Conservation (phyloP, 805 yeast genomes). For the Pichia kluyveri region DNA sequence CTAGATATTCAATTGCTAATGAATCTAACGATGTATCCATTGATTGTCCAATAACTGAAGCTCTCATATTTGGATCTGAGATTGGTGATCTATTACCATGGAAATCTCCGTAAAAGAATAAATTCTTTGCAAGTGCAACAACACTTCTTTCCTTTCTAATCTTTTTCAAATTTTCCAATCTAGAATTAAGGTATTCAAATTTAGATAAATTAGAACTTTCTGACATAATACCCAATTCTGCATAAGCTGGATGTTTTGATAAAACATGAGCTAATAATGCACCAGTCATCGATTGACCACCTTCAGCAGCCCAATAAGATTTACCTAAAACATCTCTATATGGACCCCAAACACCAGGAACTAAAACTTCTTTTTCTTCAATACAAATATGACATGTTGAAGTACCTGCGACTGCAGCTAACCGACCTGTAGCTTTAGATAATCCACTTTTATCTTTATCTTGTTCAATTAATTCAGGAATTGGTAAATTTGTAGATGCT, state of each 20-base stretch:
- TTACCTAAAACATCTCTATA: slow-evolving; percentile 89
- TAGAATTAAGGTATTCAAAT: slow-evolving; percentile 75
- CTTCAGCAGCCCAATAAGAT: slow-evolving; percentile 92
- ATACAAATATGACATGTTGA: slow-evolving; percentile 93
- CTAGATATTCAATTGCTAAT: slow-evolving; percentile 78
- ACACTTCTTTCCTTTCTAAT: slow-evolving; percentile 59
- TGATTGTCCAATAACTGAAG: slow-evolving; percentile 83
- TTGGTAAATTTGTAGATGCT: slow-evolving; percentile 58
- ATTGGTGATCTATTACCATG: slow-evolving; percentile 98
- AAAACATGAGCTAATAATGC: slow-evolving; percentile 84
- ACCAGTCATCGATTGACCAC: slow-evolving; percentile 98
- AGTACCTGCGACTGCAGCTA: slow-evolving; percentile 98
- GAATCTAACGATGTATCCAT: slow-evolving; percentile 85
- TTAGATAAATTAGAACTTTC: slow-evolving; percentile 62
- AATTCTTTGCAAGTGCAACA: slow-evolving; percentile 70
- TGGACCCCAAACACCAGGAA: slow-evolving; percentile 98
- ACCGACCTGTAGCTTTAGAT: slow-evolving; percentile 64
- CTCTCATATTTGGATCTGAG: slow-evolving; percentile 90
- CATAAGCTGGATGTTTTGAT: slow-evolving; percentile 80
- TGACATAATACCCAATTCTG: slow-evolving; percentile 58
- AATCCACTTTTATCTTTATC: slow-evolving; percentile 39
- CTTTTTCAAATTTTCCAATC: slow-evolving; percentile 55
- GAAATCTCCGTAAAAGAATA: slow-evolving; percentile 91
- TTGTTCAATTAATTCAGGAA: slow-evolving; percentile 41
- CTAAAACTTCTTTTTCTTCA: slow-evolving; percentile 78